These are phyloP conservation scores for Hyphodiscus hymeniophilus DNA, from an alignment of 495 filamentous ascomycete genomes.

Conservation along the genomic window DNA sequence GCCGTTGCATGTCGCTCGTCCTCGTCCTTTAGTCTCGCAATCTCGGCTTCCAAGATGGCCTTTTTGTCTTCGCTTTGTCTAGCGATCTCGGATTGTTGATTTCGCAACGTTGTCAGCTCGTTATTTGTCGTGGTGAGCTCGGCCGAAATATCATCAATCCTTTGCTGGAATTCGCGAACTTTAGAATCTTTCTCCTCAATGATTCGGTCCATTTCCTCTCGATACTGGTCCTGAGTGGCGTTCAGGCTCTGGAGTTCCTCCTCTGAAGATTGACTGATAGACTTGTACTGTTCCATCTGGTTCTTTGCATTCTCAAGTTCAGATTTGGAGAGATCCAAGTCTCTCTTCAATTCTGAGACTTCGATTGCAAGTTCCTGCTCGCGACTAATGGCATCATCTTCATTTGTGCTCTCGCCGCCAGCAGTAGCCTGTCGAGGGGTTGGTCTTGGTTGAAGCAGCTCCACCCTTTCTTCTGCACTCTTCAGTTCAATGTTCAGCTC, in stretches of 20 bases:
- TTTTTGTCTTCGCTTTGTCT: slow-evolving; percentile 75
- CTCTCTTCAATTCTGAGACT: slow-evolving; percentile 73
- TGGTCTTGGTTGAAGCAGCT: slow-evolving; percentile 66
- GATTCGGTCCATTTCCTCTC: slow-evolving; percentile 68
- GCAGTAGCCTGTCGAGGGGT: slow-evolving; percentile 37
- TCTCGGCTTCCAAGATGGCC: slow-evolving; percentile 59
- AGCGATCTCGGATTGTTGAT: slow-evolving; percentile 65
- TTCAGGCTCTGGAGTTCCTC: slow-evolving; percentile 75
- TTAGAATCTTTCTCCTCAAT: slow-evolving; percentile 65
- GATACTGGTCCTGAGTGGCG: slow-evolving; percentile 77
- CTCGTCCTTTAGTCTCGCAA: slow-evolving; percentile 77
- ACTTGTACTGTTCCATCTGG: slow-evolving; percentile 78
- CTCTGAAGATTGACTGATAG: slow-evolving; percentile 82
- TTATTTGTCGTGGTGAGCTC: slow-evolving; percentile 74
- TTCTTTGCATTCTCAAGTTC: slow-evolving; percentile 73
- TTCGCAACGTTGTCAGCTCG: slow-evolving; percentile 69
- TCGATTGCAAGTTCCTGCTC: slow-evolving; percentile 81
- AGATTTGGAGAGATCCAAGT: slow-evolving; percentile 63
- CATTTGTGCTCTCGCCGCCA: slow-evolving; percentile 29
- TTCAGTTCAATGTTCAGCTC: slow-evolving; percentile 82
- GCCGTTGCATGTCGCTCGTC: slow-evolving; percentile 68
- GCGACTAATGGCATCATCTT: slow-evolving; percentile 48
- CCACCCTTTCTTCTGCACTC: slow-evolving; percentile 77
- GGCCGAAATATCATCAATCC: slow-evolving; percentile 67
- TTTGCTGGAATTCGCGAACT: slow-evolving; percentile 71